Evolutionary conservation across 2,329 filamentous ascomycete genomes (phyloP).

Genomic region (Apiospora phragmitis): DNA sequence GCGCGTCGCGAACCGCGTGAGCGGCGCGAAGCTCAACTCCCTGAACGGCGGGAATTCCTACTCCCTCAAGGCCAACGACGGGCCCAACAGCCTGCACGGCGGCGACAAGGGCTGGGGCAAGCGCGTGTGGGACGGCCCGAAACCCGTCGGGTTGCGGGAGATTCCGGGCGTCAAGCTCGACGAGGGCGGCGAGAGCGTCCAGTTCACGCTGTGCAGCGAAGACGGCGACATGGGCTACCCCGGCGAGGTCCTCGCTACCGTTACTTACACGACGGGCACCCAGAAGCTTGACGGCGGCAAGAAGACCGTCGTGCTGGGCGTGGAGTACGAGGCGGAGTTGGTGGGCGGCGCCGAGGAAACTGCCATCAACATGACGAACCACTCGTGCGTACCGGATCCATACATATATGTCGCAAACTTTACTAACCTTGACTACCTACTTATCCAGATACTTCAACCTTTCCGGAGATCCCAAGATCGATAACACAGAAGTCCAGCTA

Average conservation of each 20-base stretch:
- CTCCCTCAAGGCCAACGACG: slow-evolving; percentile 73
- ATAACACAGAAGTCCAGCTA: slow-evolving; percentile 67
- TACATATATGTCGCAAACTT: neutral
- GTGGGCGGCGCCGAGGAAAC: slow-evolving; percentile 84
- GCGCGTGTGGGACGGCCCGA: slow-evolving; percentile 73
- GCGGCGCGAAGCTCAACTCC: slow-evolving; percentile 66
- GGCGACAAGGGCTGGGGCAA: slow-evolving; percentile 79
- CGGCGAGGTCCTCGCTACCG: slow-evolving; percentile 74
- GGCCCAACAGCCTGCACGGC: slow-evolving; percentile 73
- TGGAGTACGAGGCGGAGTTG: slow-evolving; percentile 88
- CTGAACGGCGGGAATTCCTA: slow-evolving; percentile 72
- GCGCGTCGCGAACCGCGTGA: slow-evolving; percentile 78
- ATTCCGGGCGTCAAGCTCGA: slow-evolving; percentile 52
- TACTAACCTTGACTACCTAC: slow-evolving; percentile 9
- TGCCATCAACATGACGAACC: slow-evolving; percentile 90
- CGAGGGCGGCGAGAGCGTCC: slow-evolving; percentile 64
- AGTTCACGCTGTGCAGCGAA: slow-evolving; percentile 66
- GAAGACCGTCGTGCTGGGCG: slow-evolving; percentile 71
- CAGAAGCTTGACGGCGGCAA: slow-evolving; percentile 59
- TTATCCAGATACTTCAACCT: slow-evolving; percentile 64
- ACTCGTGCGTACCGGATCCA: slow-evolving; percentile 63
- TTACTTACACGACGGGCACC: slow-evolving; percentile 77
- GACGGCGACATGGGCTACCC: slow-evolving; percentile 92
- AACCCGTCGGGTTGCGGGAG: slow-evolving; percentile 50
- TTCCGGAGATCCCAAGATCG: slow-evolving; percentile 50